phyloP scores from a whole-genome alignment of 805 yeast genomes.

The Grigorovia humatica region DNA sequence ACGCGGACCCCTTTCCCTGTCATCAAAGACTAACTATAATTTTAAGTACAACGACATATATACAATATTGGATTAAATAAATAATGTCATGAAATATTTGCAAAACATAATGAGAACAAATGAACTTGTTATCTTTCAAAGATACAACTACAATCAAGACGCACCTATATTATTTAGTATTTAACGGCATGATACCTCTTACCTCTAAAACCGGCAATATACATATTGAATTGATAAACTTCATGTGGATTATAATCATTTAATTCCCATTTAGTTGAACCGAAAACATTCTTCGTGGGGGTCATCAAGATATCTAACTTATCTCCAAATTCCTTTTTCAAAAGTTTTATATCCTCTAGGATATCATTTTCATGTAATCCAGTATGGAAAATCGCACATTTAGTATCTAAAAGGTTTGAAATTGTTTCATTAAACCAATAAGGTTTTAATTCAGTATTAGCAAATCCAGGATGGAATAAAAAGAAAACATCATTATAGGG shows the following conservation, averaged over 20 bases:
- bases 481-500: slow-evolving; percentile 91
- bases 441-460: slow-evolving; percentile 68
- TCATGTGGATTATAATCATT: slow-evolving; percentile 90
- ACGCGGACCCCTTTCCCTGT: too few relatives aligned
- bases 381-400: slow-evolving; percentile 86
- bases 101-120: too few relatives aligned
- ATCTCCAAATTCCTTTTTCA: slow-evolving; percentile 53
- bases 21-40: too few relatives aligned
- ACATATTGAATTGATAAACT: slow-evolving; percentile 88
- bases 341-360: slow-evolving; percentile 60
- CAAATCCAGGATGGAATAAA: slow-evolving; percentile 92
- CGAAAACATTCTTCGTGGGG: slow-evolving; percentile 61
- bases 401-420: slow-evolving; percentile 82
- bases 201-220: slow-evolving; percentile 87
- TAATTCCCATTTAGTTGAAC: slow-evolving; percentile 88
- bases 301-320: slow-evolving; percentile 78
- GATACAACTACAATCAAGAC: too few relatives aligned
- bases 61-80: too few relatives aligned
- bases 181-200: slow-evolving; percentile 87
- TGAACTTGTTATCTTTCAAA: too few relatives aligned
- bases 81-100: too few relatives aligned
- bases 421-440: slow-evolving; percentile 87
- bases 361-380: slow-evolving; percentile 78
- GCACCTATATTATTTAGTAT: slow-evolving; percentile 4
- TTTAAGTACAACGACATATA: too few relatives aligned